Evolutionary conservation across 225 moss, liverwort and hornwort genomes (phyloP), one percentile per base, ranked within the genome.

Genomic region (Polytrichum formosum): DNA sequence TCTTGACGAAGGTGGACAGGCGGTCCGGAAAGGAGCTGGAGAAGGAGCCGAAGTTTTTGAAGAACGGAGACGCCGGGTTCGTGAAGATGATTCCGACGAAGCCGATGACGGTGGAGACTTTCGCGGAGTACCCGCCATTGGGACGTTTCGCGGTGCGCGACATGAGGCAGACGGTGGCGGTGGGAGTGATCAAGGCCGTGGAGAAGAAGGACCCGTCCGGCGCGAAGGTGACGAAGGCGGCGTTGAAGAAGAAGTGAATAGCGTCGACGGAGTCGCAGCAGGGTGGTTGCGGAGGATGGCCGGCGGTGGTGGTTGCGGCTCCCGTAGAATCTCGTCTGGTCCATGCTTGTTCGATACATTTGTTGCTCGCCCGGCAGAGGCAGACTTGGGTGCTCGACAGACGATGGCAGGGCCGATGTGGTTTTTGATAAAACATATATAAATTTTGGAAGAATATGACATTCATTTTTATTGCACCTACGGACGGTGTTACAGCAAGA

Each of bases 1-100:
- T 87, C 0, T 4, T 80, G 80, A 83, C 83, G 23, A 87, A 83
- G 86, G 86, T 83, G 64, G 86, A 87, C 77, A 26, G 86, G 25
- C 86, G 86, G 1, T 87, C 83, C 0, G 86, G 86, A 0, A 87
- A 87, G 80, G 86, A 87, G 83, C 56, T 87, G 56, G 86, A 87
- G 80, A 87, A 87, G 84, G 87, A 87, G 84, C 87, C 87, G 0
- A 87, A 87, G 87, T 84, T 87, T 55, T 25, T 87, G 84, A 87
- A 87, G 87, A 87, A 87, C 54, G 87, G 87, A 1, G 87, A 87
- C 67, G 87, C 87, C 0, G 87, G 84, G 37, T 81, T 87, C 65
- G 84, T 87, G 78, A 87, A 87, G 84, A 84, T 87, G 87, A n/a
- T 87, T 62, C 84, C 84, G 10, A 75, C 87, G 0, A 87, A 87